Base-by-base conservation (phyloP, 2,329 filamentous ascomycete genomes). In the Eurotiales sp. region DNA sequence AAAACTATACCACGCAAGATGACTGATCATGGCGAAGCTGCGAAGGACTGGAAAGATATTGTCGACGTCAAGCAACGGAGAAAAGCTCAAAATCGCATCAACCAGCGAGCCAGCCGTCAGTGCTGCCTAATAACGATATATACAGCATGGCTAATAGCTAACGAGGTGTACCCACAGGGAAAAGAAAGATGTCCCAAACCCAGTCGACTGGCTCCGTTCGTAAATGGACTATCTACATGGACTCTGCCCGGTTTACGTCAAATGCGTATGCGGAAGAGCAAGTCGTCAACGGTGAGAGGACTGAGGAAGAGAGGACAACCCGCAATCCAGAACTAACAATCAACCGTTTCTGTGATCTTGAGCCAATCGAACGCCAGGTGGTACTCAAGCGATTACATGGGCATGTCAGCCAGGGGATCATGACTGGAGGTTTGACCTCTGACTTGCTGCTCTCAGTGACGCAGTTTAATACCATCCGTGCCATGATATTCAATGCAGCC, bases 381-480 rank as follows among this genome's bases (percentile, higher is more conserved):
- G 23, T 44, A n/a, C 27, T 50, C 14, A 15, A 37, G 19, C 25
- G 22, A 39, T 40, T 50, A 25, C 34, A 50, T 12, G 40, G 32
- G 14, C 17, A 27, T 17, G 39, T 50, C 17, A 25, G 42, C 14
- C 23, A 36, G 36, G 39, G 25, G 23, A 25, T 50, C 4, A 22
- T 25, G 14, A 17, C 21, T 10, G 27, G 40, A n/a, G 22, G 15
- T 22, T 27, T 30, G 3, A 14, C 15, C 11, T n/a, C 53, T 30
- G 58, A 62, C 37, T 58, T 58, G 37, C 51, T 62, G 17, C 51
- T 62, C 36, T 54, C 55, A 5, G 36, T 62, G 27, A 51, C 58
- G 12, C 58, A 60, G 17, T 61, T 58, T 45, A 62, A 62, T 34
- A 51, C 60, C 3, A 56, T 58, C 36, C 57, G 59, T 11, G 58